A percentile compares a stretch with the other conserved stretches of the same genome.
Evolutionary conservation across 2,329 filamentous ascomycete species (phyloP).

Genomic region (Cordyceps cateniannulata): DNA sequence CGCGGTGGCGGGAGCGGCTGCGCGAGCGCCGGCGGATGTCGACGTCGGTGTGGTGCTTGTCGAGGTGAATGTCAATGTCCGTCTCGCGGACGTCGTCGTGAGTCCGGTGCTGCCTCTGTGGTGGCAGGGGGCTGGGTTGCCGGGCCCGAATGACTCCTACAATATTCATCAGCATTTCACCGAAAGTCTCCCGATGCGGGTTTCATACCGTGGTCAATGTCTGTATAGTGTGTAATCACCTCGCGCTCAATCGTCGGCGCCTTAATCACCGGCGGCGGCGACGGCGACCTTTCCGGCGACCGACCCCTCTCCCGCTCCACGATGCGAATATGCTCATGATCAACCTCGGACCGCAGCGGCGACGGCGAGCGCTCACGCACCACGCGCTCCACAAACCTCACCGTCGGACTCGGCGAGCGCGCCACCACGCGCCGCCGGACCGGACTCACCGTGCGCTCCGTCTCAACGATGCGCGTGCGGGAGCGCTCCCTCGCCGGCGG

Average conservation of each 20-base stretch:
- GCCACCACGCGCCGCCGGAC: conserved; percentile 23
- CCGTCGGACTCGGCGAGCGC: conserved; percentile 25
- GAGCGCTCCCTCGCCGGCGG: conserved; percentile 27
- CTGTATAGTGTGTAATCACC: conserved; percentile 80
- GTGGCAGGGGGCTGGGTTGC: conserved; percentile 41
- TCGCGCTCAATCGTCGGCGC: conserved; percentile 80
- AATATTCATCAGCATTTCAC: not conserved
- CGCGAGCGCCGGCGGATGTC: conserved; percentile 41
- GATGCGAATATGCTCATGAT: conserved; percentile 44
- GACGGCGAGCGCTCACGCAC: conserved; percentile 25
- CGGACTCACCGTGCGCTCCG: conserved; percentile 32
- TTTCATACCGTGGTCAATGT: conserved; percentile 75
- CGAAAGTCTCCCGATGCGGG: no score
- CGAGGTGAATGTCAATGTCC: conserved; percentile 56
- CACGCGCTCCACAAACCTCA: conserved; percentile 30
- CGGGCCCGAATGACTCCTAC: conserved; percentile 39
- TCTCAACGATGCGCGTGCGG: conserved; percentile 31
- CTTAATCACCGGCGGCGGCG: conserved; percentile 60
- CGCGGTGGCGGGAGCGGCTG: conserved; percentile 33
- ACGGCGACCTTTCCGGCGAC: conserved; percentile 40
- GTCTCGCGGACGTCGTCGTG: conserved; percentile 45
- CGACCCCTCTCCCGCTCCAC: conserved; percentile 38
- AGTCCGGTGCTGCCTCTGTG: conserved; percentile 32
- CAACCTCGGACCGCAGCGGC: conserved; percentile 20
- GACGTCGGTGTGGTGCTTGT: conserved; percentile 49